phyloP scores from a whole-genome alignment of 345 rosid genomes.

The Acer negundo region DNA sequence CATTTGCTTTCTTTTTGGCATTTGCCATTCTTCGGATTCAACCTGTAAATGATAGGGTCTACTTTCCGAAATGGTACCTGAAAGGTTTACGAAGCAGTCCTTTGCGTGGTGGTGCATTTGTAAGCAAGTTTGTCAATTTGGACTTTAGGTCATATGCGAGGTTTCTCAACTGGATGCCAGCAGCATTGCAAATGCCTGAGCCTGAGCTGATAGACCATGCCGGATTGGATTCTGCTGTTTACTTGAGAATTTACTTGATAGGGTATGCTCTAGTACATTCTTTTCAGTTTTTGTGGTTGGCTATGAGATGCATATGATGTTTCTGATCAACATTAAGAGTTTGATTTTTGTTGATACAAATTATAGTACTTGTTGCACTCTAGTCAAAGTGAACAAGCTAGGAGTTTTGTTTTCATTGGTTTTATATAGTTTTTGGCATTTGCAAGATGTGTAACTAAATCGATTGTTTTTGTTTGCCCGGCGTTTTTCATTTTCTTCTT shows the following conservation, averaged over 20 bases:
- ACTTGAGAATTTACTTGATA: constrained; percentile 75
- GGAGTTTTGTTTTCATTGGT: neutral
- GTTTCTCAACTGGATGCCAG: constrained; percentile 94
- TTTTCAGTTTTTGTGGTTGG: constrained; percentile 4
- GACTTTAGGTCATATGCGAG: constrained; percentile 69
- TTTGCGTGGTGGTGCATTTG: constrained; percentile 49
- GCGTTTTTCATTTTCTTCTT: neutral
- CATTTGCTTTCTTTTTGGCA: constrained; percentile 70
- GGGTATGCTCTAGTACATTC: constrained; percentile 54
- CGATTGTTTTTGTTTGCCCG: neutral
- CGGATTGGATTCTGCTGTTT: constrained; percentile 87
- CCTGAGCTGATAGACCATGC: constrained; percentile 89
- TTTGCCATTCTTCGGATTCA: constrained; percentile 86
- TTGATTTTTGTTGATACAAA: neutral
- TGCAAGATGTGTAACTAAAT: neutral
- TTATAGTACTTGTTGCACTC: neutral
- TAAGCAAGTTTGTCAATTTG: constrained; percentile 69
- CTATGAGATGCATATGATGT: constrained; percentile 3
- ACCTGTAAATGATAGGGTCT: constrained; percentile 89
- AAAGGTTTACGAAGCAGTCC: constrained; percentile 82
- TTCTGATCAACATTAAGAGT: neutral
- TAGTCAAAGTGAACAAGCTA: neutral
- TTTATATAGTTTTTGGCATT: neutral
- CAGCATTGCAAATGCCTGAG: constrained; percentile 89
- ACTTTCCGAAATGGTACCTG: constrained; percentile 93